A percentile compares a stretch with the other conserved stretches of the same genome.
Evolutionary conservation across 352 stramenopile species (phyloP).

Genomic region (Halophytophthora polymorphica): DNA sequence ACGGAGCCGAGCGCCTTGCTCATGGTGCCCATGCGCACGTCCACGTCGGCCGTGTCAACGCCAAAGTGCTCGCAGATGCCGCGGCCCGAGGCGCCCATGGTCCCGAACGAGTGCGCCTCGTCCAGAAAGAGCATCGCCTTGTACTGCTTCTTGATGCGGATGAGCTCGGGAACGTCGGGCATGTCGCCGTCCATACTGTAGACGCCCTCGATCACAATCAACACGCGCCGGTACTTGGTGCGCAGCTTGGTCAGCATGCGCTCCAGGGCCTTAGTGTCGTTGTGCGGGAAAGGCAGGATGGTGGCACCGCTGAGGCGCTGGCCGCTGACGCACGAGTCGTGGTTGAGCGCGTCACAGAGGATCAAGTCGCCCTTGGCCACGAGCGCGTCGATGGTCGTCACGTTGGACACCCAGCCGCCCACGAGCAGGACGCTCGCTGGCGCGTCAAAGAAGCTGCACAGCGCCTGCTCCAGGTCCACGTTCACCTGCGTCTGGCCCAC

Average conservation of each 20-base stretch:
- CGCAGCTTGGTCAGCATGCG: conserved; percentile 67
- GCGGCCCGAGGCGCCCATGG: conserved; percentile 50
- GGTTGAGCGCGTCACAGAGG: conserved; percentile 74
- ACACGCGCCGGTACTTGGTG: conserved; percentile 69
- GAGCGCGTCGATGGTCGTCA: conserved; percentile 71
- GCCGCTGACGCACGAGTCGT: conserved; percentile 77
- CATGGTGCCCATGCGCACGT: conserved; percentile 73
- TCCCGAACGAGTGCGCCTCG: conserved; percentile 68
- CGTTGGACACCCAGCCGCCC: conserved; percentile 75
- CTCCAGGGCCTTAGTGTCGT: conserved; percentile 69
- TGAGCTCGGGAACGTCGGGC: conserved; percentile 46
- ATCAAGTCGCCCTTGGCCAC: conserved; percentile 76
- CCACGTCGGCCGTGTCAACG: conserved; percentile 41
- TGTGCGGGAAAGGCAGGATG: conserved; percentile 77
- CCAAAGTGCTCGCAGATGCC: conserved; percentile 57
- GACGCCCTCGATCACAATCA: conserved; percentile 66
- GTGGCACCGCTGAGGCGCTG: conserved; percentile 74
- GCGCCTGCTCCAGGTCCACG: conserved; percentile 57
- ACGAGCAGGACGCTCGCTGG: conserved; percentile 65
- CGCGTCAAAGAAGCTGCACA: conserved; percentile 62
- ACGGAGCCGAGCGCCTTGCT: conserved; percentile 70
- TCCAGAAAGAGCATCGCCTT: conserved; percentile 61
- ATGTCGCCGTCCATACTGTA: conserved; percentile 76
- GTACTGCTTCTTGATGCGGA: conserved; percentile 67
- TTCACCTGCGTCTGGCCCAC: conserved; percentile 74